Evolutionary conservation across 768 basidiomycete genomes (phyloP).

Genomic region (Hypsizygus marmoreus): DNA sequence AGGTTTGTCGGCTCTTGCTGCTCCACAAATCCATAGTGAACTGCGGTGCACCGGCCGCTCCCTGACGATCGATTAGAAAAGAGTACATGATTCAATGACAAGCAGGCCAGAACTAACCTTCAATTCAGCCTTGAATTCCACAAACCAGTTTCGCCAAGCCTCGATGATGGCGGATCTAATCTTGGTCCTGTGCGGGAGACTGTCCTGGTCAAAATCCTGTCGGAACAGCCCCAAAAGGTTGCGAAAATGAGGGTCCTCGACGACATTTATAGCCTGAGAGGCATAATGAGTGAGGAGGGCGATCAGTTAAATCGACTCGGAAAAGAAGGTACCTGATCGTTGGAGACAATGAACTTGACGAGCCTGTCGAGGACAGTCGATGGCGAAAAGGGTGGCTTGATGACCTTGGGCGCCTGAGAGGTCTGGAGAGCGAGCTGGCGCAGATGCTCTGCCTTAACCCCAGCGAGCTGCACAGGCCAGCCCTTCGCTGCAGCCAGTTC

Average conservation of each 20-base stretch:
- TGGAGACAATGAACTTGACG: too few species aligned
- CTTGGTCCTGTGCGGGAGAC: slow-evolving; percentile 27
- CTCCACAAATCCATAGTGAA: slow-evolving; percentile 22
- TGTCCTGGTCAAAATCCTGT: slow-evolving; percentile 21
- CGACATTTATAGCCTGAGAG: slow-evolving; percentile 28
- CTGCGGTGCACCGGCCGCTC: slow-evolving; percentile 10
- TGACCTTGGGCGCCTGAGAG: too few species aligned
- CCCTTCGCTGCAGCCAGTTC: neutral
- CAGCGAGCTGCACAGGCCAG: neutral
- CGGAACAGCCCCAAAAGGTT: slow-evolving; percentile 24
- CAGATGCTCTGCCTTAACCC: neutral
- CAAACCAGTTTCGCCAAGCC: slow-evolving; percentile 24
- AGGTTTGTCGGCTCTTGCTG: slow-evolving; percentile 5
- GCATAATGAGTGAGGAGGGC: neutral
- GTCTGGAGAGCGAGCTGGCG: too few species aligned
- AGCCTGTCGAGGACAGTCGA: too few species aligned
- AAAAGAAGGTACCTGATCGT: slow-evolving; percentile 2
- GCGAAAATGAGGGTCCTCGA: slow-evolving; percentile 27
- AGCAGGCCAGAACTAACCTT: slow-evolving; percentile 19
- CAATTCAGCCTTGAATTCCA: slow-evolving; percentile 21
- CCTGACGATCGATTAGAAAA: slow-evolving; percentile 5
- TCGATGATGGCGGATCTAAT: slow-evolving; percentile 19
- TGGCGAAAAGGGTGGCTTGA: neutral
- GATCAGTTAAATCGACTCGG: too few species aligned
- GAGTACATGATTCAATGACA: too few species aligned